A percentile compares a stretch with the other conserved stretches of the same genome.
These are phyloP conservation scores for Bretschneidera sinensis DNA, from an alignment of 345 rosid species.

Conservation along the genomic window DNA sequence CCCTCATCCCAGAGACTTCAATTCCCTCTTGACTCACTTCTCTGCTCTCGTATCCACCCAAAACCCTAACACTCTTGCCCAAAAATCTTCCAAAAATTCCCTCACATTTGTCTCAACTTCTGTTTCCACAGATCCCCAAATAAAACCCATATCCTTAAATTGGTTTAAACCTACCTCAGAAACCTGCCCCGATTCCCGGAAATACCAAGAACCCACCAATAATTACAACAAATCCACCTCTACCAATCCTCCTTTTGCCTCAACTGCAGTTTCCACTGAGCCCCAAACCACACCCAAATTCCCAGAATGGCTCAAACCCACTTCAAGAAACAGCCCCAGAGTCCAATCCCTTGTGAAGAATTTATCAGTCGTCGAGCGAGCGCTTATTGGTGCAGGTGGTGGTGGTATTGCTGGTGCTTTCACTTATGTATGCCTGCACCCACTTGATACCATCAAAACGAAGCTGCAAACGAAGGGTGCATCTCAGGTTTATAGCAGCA, in stretches of 20 bases:
- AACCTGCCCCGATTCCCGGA: not conserved
- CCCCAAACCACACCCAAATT: constrained; percentile 19
- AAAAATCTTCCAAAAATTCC: too few species aligned
- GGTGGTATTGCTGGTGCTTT: constrained; percentile 94
- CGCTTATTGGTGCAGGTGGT: constrained; percentile 73
- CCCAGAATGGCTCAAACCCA: constrained; percentile 45
- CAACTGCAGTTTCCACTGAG: constrained; percentile 32
- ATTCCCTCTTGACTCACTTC: constrained; percentile 31
- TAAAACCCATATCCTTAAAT: constrained; percentile 5
- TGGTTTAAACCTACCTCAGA: constrained; percentile 5
- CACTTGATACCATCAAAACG: constrained; percentile 86
- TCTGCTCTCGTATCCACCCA: constrained; percentile 25
- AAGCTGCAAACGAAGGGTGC: constrained; percentile 92
- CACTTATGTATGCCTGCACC: constrained; percentile 79
- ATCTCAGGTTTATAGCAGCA: constrained; percentile 51
- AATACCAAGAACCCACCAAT: constrained; percentile 8
- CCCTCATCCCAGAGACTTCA: constrained; percentile 17
- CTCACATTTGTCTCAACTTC: constrained; percentile 17
- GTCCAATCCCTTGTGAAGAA: constrained; percentile 49
- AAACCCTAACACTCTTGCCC: constrained; percentile 1
- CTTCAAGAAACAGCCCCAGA: constrained; percentile 40
- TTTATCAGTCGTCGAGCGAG: constrained; percentile 75
- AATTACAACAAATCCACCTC: constrained; percentile 4
- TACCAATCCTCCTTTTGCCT: constrained; percentile 36
- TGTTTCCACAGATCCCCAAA: constrained; percentile 11